Evolutionary conservation across 2,329 filamentous ascomycete species (phyloP).

Genomic region (Penicillium crustosum): DNA sequence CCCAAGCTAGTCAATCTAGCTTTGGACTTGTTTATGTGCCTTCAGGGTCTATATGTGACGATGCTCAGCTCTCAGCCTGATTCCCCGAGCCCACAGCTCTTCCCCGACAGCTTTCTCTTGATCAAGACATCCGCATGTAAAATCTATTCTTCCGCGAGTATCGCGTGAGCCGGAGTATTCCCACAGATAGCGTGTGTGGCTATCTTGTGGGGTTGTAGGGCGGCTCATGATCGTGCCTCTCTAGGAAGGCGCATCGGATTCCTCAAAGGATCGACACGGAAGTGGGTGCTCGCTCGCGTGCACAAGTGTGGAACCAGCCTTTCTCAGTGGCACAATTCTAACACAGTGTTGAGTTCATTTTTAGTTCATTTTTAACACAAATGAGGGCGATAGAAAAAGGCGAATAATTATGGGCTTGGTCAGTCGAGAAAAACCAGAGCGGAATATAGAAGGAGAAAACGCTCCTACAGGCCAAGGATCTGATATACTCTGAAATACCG

Average conservation of each 20-base stretch:
- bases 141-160: neutral
- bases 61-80: neutral
- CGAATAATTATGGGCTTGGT: no score
- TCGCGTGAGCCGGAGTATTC: neutral
- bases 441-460: no score
- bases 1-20: no score
- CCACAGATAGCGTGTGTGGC: neutral
- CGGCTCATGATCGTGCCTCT: neutral
- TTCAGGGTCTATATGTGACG: no score
- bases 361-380: no score
- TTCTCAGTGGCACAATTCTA: neutral
- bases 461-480: no score
- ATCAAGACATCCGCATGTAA: neutral
- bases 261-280: neutral
- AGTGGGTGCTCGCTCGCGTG: neutral
- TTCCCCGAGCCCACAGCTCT: neutral
- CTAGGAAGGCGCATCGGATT: neutral
- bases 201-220: neutral
- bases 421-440: no score
- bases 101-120: no score
- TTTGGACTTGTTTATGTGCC: no score
- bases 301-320: neutral
- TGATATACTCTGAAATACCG: no score
- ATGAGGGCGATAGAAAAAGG: no score
- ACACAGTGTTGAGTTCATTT: neutral